These are phyloP conservation scores for Gossypium sturtianum DNA, from an alignment of 345 rosid species.

Conservation along the genomic window DNA sequence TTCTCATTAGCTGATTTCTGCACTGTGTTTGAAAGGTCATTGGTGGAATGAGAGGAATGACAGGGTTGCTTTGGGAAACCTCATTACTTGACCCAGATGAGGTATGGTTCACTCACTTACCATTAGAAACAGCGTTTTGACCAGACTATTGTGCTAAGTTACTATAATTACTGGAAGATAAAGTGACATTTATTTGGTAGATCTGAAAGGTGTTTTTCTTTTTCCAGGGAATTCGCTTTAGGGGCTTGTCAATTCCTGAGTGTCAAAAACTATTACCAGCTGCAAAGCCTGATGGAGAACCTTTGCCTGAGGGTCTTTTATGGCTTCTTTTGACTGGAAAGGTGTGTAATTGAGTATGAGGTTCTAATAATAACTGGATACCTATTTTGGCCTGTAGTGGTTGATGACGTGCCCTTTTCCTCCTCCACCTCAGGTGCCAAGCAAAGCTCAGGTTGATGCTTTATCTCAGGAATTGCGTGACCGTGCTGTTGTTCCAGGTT, in stretches of 20 bases:
- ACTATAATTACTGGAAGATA: not conserved
- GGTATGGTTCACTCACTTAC: constrained; percentile 31
- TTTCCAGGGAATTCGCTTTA: constrained; percentile 86
- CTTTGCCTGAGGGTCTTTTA: constrained; percentile 92
- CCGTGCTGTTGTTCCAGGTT: constrained; percentile 94
- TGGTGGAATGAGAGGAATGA: constrained; percentile 99
- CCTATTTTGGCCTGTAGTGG: not conserved
- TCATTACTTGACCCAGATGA: constrained; percentile 96
- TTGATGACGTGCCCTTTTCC: not conserved
- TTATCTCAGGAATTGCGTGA: constrained; percentile 67
- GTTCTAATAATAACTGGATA: not conserved
- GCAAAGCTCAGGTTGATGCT: constrained; percentile 82
- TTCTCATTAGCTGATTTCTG: constrained; percentile 4
- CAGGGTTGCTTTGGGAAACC: constrained; percentile 95
- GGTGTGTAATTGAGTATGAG: constrained; percentile 33
- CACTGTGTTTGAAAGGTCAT: constrained; percentile 49
- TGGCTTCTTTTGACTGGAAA: constrained; percentile 99
- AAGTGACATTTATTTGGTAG: not conserved
- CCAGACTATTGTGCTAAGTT: not conserved
- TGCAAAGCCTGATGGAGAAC: constrained; percentile 86
- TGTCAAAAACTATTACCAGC: constrained; percentile 91
- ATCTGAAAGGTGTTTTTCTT: constrained; percentile 14
- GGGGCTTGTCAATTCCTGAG: constrained; percentile 93
- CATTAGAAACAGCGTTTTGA: not conserved
- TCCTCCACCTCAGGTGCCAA: constrained; percentile 46